Conservation (phyloP, 192 early-diverging fungal species). For the Pilobolus umbonatus region DNA sequence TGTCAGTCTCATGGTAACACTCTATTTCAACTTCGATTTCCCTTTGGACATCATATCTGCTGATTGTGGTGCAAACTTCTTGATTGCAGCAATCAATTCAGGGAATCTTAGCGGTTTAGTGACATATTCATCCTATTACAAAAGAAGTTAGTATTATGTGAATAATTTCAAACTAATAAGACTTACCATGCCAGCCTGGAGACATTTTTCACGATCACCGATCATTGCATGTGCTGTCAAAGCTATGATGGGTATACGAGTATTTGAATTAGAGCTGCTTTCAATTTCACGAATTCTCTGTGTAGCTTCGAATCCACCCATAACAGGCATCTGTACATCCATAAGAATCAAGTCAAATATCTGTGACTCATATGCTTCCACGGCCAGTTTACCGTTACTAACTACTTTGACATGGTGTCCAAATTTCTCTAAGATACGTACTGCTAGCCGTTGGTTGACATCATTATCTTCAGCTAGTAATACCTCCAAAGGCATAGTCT, state of each 20-base stretch:
- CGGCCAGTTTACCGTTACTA: conserved; percentile 72
- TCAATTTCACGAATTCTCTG: conserved; percentile 72
- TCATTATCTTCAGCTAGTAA: conserved; percentile 80
- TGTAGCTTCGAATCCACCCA: conserved; percentile 85
- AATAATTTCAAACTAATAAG: conserved; percentile 26
- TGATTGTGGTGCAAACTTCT: conserved; percentile 54
- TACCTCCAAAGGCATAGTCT: conserved; percentile 63
- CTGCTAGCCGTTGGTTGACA: conserved; percentile 79
- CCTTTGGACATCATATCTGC: conserved; percentile 8
- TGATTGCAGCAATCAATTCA: conserved; percentile 64
- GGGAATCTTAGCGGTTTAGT: conserved; percentile 61
- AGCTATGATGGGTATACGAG: conserved; percentile 75
- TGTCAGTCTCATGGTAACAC: too few relatives aligned
- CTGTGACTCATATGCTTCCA: conserved; percentile 58
- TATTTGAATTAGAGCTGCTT: conserved; percentile 30
- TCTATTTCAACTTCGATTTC: conserved; percentile 2
- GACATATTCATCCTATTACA: conserved; percentile 51
- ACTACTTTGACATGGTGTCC: conserved; percentile 76
- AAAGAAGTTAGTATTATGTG: not conserved
- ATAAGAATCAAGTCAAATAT: conserved; percentile 68
- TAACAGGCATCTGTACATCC: conserved; percentile 88
- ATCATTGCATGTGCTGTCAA: conserved; percentile 87
- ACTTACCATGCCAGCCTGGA: conserved; percentile 77
- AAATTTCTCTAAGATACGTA: conserved; percentile 65
- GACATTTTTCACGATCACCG: conserved; percentile 82